These are phyloP conservation scores for Pleurotus citrinopileatus DNA, from an alignment of 768 basidiomycete genomes.

Conservation along the genomic window DNA sequence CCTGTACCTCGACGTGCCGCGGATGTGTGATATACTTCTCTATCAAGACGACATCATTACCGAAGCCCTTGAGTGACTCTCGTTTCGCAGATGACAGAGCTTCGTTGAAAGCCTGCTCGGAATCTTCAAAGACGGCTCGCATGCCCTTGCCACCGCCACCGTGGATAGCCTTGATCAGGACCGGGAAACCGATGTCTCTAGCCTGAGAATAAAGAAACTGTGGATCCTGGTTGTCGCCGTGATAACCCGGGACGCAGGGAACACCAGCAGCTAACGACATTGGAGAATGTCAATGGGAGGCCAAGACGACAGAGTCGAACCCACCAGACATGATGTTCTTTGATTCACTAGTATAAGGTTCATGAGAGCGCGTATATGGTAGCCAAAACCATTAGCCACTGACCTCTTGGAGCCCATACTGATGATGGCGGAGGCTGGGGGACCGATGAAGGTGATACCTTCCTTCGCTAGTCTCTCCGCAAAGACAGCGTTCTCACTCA, in stretches of 20 bases:
- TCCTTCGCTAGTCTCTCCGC: constrained; percentile 69
- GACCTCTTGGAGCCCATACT: constrained; percentile 97
- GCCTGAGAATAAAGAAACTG: constrained; percentile 68
- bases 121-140: constrained; percentile 63
- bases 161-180: constrained; percentile 94
- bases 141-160: constrained; percentile 97
- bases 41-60: constrained; percentile 81
- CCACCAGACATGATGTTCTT: constrained; percentile 91
- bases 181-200: constrained; percentile 79
- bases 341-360: constrained; percentile 60
- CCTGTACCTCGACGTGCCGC: constrained; percentile 92
- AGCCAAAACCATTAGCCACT: constrained; percentile 6
- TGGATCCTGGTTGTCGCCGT: constrained; percentile 78
- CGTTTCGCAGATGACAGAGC: constrained; percentile 85
- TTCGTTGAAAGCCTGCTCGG: constrained; percentile 67
- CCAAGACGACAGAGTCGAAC: constrained; percentile 14
- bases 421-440: constrained; percentile 81
- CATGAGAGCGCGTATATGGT: background rate
- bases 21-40: constrained; percentile 89
- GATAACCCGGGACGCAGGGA: constrained; percentile 93
- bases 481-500: constrained; percentile 89
- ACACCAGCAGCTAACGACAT: constrained; percentile 76
- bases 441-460: constrained; percentile 89
- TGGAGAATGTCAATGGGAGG: constrained; percentile 7
- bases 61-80: constrained; percentile 85